These are phyloP conservation scores for Scedosporium aurantiacum DNA, from an alignment of 2,329 filamentous ascomycete species.

Conservation along the genomic window DNA sequence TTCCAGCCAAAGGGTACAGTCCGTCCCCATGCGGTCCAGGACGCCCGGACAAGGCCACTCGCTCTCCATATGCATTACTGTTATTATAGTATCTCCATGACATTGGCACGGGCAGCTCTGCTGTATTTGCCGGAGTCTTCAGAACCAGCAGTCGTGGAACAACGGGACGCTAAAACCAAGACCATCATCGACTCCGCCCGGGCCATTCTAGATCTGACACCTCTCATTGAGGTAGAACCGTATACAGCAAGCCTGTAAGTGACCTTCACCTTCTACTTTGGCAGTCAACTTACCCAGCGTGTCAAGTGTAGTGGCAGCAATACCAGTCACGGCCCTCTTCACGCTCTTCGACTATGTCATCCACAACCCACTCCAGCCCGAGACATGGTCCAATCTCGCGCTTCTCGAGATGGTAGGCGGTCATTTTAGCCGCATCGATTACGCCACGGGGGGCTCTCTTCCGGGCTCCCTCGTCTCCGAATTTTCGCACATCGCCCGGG, in stretches of 20 bases:
- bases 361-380: constrained; percentile 22
- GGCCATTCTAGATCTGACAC: constrained; percentile 18
- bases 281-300: not conserved
- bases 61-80: constrained; percentile 15
- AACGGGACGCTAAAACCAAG: constrained; percentile 11
- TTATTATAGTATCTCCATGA: constrained; percentile 18
- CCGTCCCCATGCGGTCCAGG: not conserved
- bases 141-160: constrained; percentile 5
- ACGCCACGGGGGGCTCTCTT: constrained; percentile 22
- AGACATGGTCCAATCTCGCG: constrained; percentile 24
- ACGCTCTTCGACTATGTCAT: constrained; percentile 30
- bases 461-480: constrained; percentile 25
- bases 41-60: not conserved
- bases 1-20: not conserved
- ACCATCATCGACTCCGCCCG: constrained; percentile 14
- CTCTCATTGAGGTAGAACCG: constrained; percentile 18
- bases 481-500: constrained; percentile 28
- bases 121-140: constrained; percentile 6
- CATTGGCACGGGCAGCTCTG: constrained; percentile 16
- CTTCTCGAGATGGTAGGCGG: constrained; percentile 29
- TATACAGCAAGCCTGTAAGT: constrained; percentile 12
- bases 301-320: constrained; percentile 20
- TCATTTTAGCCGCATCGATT: constrained; percentile 31
- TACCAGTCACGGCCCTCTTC: constrained; percentile 26
- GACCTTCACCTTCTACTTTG: constrained; percentile 6